Evolutionary conservation across 1,139 yeast genomes (phyloP), one percentile per base, ranked within the genome.

Genomic region (Yamadazyma jaroonii): DNA sequence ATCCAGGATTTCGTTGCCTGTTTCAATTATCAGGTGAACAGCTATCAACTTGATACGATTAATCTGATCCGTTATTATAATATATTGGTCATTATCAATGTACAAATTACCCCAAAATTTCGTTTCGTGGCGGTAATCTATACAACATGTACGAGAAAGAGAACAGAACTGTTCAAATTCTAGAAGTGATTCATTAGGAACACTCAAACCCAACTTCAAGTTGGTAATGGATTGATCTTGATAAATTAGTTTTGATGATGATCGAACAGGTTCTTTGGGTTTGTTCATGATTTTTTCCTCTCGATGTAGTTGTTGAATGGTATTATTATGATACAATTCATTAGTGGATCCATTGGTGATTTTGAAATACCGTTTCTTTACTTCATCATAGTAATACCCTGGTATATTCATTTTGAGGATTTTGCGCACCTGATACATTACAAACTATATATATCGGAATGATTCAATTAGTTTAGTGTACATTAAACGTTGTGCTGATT

Each of bases 361-460:
- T 38, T 67, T 71, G 56, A 76, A 76, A 49, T 75, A 76, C 39
- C 67, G 58, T 15, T 60, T 62, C 37, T 59, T 61, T 31, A 50
- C 62, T 30, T 56, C 61, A 49, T 76, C 81, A 48, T 50, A 76
- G 48, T 68, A 68, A 40, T 60, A 72, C 3, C 80, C 80, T 3
- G 80, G 80, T 26, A 74, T 56, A 28, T 56, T 52, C 52, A 42
- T 42, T 29, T 14, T 36, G 22, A 29, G 21, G 20, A 20, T 13
- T 37, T 10, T 27, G 29, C 13, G 29, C 20, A 17, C 20, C n/a
- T n/a, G n/a, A n/a, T n/a, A n/a, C n/a, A n/a, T n/a, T n/a, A n/a
- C n/a, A n/a, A n/a, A n/a, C n/a, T n/a, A n/a, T n/a, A n/a, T n/a
- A n/a, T n/a, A n/a, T n/a, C n/a, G n/a, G n/a, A n/a, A n/a, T n/a